Evolutionary conservation across 805 yeast species (phyloP), one percentile per base, ranked within the genome.

Genomic region (Hemisphaericaspora nanyangensis): DNA sequence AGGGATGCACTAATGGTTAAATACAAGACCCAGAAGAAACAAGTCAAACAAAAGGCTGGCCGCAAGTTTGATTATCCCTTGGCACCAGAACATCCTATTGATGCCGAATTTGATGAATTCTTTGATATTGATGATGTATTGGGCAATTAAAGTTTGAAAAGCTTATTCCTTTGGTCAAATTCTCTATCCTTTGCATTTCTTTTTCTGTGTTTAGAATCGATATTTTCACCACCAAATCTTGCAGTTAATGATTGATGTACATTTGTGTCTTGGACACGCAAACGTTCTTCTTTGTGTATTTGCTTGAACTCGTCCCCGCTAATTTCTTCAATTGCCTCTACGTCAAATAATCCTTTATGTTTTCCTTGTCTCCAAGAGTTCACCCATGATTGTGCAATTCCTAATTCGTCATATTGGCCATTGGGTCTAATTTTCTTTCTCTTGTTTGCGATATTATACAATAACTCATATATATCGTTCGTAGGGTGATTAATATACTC

Each of bases 321-420:
- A 7, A 50, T 42, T 31, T 63, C 66, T 17, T 55, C 31, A 18
- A 68, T 61, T 3, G 68, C 63, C 6, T 51, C 54, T 32, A 53
- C 45, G 40, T 68, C 74, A 44, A 68, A 65, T 12, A 65, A 48
- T 1, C 67, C 70, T n/a, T 44, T 35, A 29, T 42, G 63, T 38
- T 68, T 70, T 1, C 87, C 86, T 43, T 72, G 78, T 42, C 76
- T 69, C 79, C 84, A 81, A 20, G 70, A 55, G 42, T 77, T 77
- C 2, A 81, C 60, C 80, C 89, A 77, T 46, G 73, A 75, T 3
- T 76, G 60, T 0, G 95, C 88, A 35, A 78, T 72, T 1, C 84
- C 85, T 16, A 62, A 55, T 39, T 80, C 79, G 54, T 79, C 81
- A 39, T 60, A 72, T 6, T 62, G 40, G 2, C 60, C 63, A 24